Conservation (phyloP, 768 basidiomycete species). For the Suillus luteus region DNA sequence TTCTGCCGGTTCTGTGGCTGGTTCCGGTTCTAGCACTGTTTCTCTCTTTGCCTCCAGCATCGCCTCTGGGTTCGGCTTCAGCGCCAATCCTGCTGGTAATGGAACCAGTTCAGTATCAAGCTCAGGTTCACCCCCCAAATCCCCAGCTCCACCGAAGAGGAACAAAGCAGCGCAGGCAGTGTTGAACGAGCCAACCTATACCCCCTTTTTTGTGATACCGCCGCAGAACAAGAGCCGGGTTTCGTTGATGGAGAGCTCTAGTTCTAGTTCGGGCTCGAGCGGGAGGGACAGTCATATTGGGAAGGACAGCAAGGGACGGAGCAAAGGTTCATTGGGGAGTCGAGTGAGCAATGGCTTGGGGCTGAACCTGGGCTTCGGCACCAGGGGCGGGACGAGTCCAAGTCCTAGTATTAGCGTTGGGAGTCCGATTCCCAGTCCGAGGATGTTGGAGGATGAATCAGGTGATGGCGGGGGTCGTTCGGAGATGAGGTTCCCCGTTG, state of each 20-base stretch:
- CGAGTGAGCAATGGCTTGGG: background rate
- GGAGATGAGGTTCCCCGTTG: background rate
- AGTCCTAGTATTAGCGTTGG: background rate
- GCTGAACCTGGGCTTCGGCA: background rate
- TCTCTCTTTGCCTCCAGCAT: background rate
- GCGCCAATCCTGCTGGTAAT: background rate
- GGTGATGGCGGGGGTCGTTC: background rate
- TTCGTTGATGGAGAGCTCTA: background rate
- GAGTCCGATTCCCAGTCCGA: background rate
- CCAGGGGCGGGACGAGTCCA: background rate
- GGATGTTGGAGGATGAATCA: background rate
- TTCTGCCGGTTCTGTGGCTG: background rate
- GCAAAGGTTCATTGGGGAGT: background rate
- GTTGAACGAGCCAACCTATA: conserved; percentile 6
- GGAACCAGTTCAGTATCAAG: background rate
- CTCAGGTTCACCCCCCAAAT: background rate
- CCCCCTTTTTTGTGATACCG: conserved; percentile 7
- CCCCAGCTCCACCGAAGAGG: background rate
- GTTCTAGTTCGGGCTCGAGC: background rate
- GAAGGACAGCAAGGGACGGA: background rate
- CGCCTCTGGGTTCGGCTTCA: background rate
- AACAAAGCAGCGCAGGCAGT: conserved; percentile 10
- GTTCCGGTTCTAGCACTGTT: too few relatives aligned
- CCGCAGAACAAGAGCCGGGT: conserved; percentile 3
- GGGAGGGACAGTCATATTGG: background rate